Evolutionary conservation across 2,329 filamentous ascomycete genomes (phyloP), one percentile per base, ranked within the genome.

Genomic region (Ophiostoma montium): DNA sequence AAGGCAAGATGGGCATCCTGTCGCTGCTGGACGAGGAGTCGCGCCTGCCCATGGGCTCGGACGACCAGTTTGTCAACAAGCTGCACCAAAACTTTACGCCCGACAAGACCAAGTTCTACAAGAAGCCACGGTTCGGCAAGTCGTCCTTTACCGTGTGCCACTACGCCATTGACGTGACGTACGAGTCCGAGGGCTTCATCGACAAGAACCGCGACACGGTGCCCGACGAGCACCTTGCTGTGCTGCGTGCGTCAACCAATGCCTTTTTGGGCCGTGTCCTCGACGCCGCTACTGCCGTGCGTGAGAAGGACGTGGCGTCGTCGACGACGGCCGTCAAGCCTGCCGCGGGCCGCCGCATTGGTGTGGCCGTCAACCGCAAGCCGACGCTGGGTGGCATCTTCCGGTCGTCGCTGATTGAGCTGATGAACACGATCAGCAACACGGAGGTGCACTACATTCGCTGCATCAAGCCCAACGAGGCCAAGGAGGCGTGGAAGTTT

Each of bases 181-280:
- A 98, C 63, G 92, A 98, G 66, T 96, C 90, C 2, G 92, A 98
- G 59, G 92, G 92, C 43, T 98, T 98, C 68, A 95, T 98, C 60
- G 94, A 98, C 66, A 98, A 98, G 76, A 98, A 98, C 67, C 81
- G 92, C 65, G 92, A 98, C 65, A 98, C 94, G 18, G 92, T 98
- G 43, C 92, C 92, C 6, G 92, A 98, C 62, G 92, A 98, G 69
- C 92, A 96, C 63, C 86, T 98, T 81, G 88, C 92, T 52, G 84
- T 98, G 35, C 75, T 98, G 55, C 83, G 80, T 57, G 80, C 81
- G 47, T 94, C 88, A 1, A 82, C 78, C 31, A 98, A 95, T 66
- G 69, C 71, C 45, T 98, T 98, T 71, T 72, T 98, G 50, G 78
- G 76, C 41, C 77, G 87, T 50, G 87, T 98, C 7, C 68, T 98